These are phyloP conservation scores for Sphagnum tenellum DNA, from an alignment of 225 moss, liverwort and hornwort species.

Conservation along the genomic window DNA sequence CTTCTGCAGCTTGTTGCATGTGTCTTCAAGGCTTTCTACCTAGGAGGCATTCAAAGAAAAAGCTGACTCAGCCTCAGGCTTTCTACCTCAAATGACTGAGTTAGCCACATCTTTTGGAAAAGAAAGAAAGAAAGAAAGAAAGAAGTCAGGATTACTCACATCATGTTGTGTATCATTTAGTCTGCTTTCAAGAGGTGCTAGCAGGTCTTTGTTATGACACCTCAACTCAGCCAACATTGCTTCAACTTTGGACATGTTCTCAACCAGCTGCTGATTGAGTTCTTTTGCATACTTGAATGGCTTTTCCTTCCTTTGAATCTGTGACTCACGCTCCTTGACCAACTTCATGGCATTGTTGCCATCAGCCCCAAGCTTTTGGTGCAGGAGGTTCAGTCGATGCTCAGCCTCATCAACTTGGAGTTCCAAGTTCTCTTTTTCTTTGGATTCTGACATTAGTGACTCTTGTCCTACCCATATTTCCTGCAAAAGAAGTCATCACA, in stretches of 20 bases:
- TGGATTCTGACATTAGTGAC: no score
- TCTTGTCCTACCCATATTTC: neutral
- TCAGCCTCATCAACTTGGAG: conserved; percentile 16
- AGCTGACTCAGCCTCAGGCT: no score
- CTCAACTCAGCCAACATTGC: conserved; percentile 26
- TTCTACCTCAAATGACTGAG: no score
- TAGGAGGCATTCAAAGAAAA: conserved; percentile 1
- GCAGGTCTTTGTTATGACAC: conserved; percentile 22
- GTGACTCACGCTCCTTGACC: conserved; percentile 18
- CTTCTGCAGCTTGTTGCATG: conserved; percentile 9
- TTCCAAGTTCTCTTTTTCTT: neutral
- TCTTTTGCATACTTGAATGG: conserved; percentile 17
- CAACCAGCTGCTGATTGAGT: conserved; percentile 20
- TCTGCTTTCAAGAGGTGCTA: conserved; percentile 29
- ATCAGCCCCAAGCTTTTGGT: conserved; percentile 20
- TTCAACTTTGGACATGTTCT: conserved; percentile 25
- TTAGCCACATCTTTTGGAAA: no score
- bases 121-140: no score
- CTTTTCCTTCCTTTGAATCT: conserved; percentile 21
- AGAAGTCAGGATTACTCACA: conserved; percentile 9
- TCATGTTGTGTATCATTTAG: conserved; percentile 24
- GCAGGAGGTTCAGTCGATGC: conserved; percentile 9
- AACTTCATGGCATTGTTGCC: conserved; percentile 12
- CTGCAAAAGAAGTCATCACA: conserved; percentile 15
- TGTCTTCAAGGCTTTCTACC: conserved; percentile 16